Percentiles rank a stretch among this genome's conserved stretches.
Evolutionary conservation across 2,329 filamentous ascomycete genomes (phyloP).

Genomic region (Incumbomyces delicatus): DNA sequence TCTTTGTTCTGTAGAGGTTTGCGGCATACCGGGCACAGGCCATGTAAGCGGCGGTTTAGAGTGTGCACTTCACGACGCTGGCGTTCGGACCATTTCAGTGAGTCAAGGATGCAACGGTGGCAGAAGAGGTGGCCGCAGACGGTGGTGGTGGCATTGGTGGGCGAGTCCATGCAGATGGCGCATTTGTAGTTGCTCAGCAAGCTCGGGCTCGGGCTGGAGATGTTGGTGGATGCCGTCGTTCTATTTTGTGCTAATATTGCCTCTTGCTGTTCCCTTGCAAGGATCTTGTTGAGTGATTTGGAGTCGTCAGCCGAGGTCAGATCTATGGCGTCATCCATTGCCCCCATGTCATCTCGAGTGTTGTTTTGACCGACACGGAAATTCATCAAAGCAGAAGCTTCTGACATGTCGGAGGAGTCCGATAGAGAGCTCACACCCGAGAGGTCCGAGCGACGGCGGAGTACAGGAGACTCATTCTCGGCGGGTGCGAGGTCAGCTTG

Average conservation of each 20-base stretch:
- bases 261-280: conserved; percentile 45
- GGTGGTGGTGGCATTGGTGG: conserved; percentile 50
- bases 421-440: neutral
- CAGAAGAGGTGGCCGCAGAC: conserved; percentile 56
- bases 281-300: conserved; percentile 31
- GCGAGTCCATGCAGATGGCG: conserved; percentile 55
- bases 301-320: conserved; percentile 37
- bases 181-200: conserved; percentile 44
- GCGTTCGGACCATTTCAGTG: conserved; percentile 47
- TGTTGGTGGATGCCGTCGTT: conserved; percentile 6
- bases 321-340: conserved; percentile 40
- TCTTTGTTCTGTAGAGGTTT: conserved; percentile 32
- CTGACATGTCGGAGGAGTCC: conserved; percentile 6
- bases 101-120: conserved; percentile 52
- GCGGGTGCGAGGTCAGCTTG: neutral
- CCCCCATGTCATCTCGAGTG: neutral
- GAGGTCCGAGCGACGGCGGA: neutral
- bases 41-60: conserved; percentile 23
- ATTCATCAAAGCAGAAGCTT: conserved; percentile 7
- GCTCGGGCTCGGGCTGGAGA: conserved; percentile 16
- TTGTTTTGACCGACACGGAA: neutral
- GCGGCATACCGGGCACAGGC: conserved; percentile 37
- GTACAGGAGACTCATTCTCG: neutral
- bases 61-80: conserved; percentile 29
- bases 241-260: conserved; percentile 39